These are phyloP conservation scores for Tuber calosporum DNA, from an alignment of 495 filamentous ascomycete species.

Conservation along the genomic window DNA sequence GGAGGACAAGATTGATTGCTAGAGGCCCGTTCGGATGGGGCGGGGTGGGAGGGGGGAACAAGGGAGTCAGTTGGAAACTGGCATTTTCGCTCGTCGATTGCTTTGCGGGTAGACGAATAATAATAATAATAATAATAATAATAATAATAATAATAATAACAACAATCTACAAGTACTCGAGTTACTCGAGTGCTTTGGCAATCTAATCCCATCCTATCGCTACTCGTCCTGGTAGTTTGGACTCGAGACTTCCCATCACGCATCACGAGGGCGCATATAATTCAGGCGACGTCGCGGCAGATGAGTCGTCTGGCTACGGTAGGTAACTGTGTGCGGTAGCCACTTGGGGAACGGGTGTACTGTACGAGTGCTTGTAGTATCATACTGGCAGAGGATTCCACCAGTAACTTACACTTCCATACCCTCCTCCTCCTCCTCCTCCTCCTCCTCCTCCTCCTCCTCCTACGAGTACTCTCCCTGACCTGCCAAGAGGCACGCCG, in stretches of 20 bases:
- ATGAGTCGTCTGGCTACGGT: too few relatives aligned
- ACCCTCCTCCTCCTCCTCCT: too few relatives aligned
- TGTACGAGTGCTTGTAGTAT: not conserved
- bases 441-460: too few relatives aligned
- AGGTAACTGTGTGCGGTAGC: too few relatives aligned
- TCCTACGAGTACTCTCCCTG: too few relatives aligned
- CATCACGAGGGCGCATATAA: not conserved
- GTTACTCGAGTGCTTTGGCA: too few relatives aligned
- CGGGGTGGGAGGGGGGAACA: not conserved
- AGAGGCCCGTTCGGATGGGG: constrained; percentile 16
- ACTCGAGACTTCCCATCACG: not conserved
- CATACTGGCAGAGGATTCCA: not conserved
- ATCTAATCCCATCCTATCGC: too few relatives aligned
- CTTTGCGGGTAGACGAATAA: too few relatives aligned
- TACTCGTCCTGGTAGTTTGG: not conserved
- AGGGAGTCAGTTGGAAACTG: constrained; percentile 25
- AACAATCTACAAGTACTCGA: too few relatives aligned
- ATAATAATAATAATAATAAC: too few relatives aligned
- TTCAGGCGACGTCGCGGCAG: not conserved
- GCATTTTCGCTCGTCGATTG: constrained; percentile 9
- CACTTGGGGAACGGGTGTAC: not conserved
- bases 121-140: too few relatives aligned
- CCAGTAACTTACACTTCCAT: too few relatives aligned
- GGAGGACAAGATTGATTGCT: constrained; percentile 21
- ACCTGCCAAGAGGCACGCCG: not conserved